Evolutionary conservation across 331 rosid species (phyloP), one percentile per base, ranked within the genome.

Genomic region (Stylosanthes scabra): DNA sequence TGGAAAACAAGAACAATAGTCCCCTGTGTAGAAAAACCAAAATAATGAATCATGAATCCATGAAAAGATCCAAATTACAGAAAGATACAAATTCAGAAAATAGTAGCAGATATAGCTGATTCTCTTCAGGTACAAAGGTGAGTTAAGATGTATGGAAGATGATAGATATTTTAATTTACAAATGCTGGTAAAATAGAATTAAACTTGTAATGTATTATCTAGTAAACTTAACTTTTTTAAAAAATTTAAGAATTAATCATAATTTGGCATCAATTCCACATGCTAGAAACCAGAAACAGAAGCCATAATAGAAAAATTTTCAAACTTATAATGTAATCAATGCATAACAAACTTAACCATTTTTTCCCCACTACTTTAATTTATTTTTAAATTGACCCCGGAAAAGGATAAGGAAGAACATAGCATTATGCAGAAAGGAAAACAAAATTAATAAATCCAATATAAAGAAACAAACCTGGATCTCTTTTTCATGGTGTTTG

Each of bases 1-100:
- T 91, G 97, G 83, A 91, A 91, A 66, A 91, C 87, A 74, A 91
- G 91, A 67, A 91, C 80, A 11, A 91, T 84, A 25, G 95, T 88
- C 52, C 97, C 97, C 97, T 91, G 44, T 59, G 64, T 67, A 65
- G 51, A 45, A 39, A 67, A 2, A n/a, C n/a, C 60, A 67, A 14
- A 67, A 25, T 8, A n/a, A 49, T 63, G 68, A 63, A 61, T 61
- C 20, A 39, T 0, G 4, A 29, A 8, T 40, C 67, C n/a, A 13
- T 67, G 44, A 58, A 47, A 42, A 16, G 70, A 13, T 44, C 40
- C 25, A 64, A 28, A 27, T 39, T 42, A 2, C 6, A 41, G 8
- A 16, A 42, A 10, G 16, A 11, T 1, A 64, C 46, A 4, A 45
- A 64, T 25, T 25, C 56, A 5, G 39, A 45, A 2, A 40, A 45